Evolutionary conservation across 805 yeast species (phyloP), one percentile per base, ranked within the genome.

Genomic region (Wickerhamomyces rabaulensis): DNA sequence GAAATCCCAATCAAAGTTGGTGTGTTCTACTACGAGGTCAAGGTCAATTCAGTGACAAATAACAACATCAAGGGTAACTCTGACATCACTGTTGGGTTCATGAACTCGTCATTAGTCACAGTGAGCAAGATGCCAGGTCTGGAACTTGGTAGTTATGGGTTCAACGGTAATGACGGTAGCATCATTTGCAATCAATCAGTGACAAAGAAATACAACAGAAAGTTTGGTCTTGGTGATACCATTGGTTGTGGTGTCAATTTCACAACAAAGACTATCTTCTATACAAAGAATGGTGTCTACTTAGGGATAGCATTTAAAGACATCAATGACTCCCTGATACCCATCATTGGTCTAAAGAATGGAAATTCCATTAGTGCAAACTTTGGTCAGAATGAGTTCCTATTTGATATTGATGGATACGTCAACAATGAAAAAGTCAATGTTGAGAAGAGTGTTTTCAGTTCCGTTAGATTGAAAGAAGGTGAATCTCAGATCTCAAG

Each of bases 241-340:
- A 74, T 91, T 51, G 97, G 97, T 0, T 84, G 91, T 63, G 97
- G 97, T 5, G 74, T 89, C 21, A 84, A 90, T 66, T 84, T 78
- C 55, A 69, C 75, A 15, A 78, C 76, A 37, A 74, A 78, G 38
- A 66, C 80, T 0, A 73, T 88, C 2, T 91, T 90, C 56, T 79
- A 79, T 52, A 90, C 97, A 0, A 83, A 86, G 61, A 90, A 91
- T 64, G 97, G 97, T 2, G 73, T 86, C 3, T 67, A 63, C 36
- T 59, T 80, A 39, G 85, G 84, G 1, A 67, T 71, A 35, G 83
- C 83, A 2, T 80, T 80, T 52, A 63, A 65, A 6, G 74, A 77
- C 48, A 55, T 77, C 15, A 64, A 65, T 29, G 57, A 62, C 25
- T 59, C 66, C 6, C 52, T 78, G n/a, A 66, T 71, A 8, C 88